Percentiles rank a stretch among this genome's conserved stretches.
Conservation (phyloP, 2,329 filamentous ascomycete species). For the Pezicula neosporulosa region DNA sequence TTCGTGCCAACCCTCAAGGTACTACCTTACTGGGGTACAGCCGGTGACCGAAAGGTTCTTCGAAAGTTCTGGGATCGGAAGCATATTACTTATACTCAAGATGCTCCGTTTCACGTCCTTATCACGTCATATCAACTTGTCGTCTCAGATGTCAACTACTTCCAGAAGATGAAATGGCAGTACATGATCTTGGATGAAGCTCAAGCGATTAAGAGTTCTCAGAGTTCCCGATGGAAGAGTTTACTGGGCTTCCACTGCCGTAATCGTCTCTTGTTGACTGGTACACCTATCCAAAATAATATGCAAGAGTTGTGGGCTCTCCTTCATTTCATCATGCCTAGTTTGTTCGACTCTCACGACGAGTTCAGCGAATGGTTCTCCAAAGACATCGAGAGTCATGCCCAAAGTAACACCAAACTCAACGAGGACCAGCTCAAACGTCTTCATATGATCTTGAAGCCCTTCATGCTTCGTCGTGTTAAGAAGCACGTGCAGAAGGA, state of each 20-base stretch:
- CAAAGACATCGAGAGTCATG: slow-evolving; percentile 96
- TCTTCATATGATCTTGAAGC: slow-evolving; percentile 97
- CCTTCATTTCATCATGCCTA: slow-evolving; percentile 99
- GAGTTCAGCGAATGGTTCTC: slow-evolving; percentile 95
- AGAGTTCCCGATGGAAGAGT: slow-evolving; percentile 96
- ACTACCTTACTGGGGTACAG: slow-evolving; percentile 94
- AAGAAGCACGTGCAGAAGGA: slow-evolving; percentile 99
- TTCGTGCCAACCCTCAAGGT: slow-evolving; percentile 96
- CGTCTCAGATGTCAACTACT: slow-evolving; percentile 92
- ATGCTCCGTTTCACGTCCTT: slow-evolving; percentile 92
- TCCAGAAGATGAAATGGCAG: slow-evolving; percentile 99
- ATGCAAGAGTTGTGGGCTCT: slow-evolving; percentile 99
- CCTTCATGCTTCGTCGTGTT: slow-evolving; percentile 98
- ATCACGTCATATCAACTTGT: slow-evolving; percentile 97
- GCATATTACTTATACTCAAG: slow-evolving; percentile 90
- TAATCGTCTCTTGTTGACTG: slow-evolving; percentile 88
- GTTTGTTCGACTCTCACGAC: slow-evolving; percentile 89
- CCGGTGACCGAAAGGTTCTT: slow-evolving; percentile 89
- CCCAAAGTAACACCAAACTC: slow-evolving; percentile 98
- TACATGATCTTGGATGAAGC: slow-evolving; percentile 99
- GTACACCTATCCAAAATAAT: slow-evolving; percentile 98
- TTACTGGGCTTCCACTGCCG: slow-evolving; percentile 91
- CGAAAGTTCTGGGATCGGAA: slow-evolving; percentile 99
- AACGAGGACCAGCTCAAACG: slow-evolving; percentile 97
- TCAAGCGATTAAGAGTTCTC: slow-evolving; percentile 97